Conservation (phyloP, 164 flowering plant species). For the Magnolia sinica region DNA sequence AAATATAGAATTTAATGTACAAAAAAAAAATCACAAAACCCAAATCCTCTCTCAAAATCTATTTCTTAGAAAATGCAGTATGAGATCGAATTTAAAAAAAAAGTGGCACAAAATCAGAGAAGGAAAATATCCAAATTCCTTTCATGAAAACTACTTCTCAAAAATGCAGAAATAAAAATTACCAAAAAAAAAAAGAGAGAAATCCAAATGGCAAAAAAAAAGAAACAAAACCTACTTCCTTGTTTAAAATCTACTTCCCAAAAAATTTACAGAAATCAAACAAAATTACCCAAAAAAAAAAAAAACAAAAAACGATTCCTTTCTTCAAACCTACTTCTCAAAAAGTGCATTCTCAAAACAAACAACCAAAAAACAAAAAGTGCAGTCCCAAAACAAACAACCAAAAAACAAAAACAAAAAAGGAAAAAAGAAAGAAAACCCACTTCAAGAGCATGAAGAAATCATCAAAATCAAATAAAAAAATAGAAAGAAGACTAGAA, state of each 20-base stretch:
- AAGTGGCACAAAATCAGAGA: too few species aligned
- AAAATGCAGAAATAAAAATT: too few species aligned
- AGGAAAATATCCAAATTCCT: neutral
- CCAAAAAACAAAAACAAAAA: too few species aligned
- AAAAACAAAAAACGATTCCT: neutral
- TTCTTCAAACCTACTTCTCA: neutral
- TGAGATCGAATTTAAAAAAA: too few species aligned
- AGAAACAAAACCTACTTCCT: neutral
- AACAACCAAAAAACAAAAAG: too few species aligned
- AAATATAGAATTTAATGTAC: too few species aligned
- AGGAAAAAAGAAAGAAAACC: neutral
- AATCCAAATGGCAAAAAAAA: neutral
- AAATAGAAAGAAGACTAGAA: neutral
- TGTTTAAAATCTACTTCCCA: neutral
- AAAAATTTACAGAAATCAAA: too few species aligned
- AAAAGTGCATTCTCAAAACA: neutral
- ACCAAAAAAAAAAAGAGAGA: neutral
- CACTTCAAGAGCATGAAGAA: neutral
- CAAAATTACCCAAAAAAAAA: neutral
- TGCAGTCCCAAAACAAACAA: neutral
- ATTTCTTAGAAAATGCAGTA: neutral
- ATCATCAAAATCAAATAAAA: neutral
- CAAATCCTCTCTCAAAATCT: neutral
- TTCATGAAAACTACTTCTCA: too few species aligned
- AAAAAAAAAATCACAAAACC: neutral